phyloP scores from a whole-genome alignment of 2,329 filamentous ascomycete species.

The Lomentospora prolificans region DNA sequence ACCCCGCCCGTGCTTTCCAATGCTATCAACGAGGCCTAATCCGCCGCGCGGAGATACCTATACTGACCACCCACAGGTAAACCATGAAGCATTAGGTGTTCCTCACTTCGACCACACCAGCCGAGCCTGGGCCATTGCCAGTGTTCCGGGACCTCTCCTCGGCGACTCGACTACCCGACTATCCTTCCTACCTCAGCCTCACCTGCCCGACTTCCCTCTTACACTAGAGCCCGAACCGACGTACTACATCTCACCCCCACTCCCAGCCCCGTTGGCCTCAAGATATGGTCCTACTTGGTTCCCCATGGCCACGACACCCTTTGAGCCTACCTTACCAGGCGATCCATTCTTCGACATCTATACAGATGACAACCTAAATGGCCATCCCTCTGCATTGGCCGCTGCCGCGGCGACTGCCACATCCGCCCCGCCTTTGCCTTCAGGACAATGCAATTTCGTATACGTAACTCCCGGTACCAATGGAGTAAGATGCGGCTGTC shows the following conservation, averaged over 20 bases:
- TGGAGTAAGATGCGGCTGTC: slow-evolving; percentile 47
- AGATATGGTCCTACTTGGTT: slow-evolving; percentile 4
- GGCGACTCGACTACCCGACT: not conserved
- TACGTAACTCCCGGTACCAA: slow-evolving; percentile 41
- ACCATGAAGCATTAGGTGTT: slow-evolving; percentile 5
- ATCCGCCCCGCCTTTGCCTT: slow-evolving; percentile 29
- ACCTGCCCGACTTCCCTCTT: not conserved
- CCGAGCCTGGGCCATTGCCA: slow-evolving; percentile 2
- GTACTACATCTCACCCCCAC: not conserved
- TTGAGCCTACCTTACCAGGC: slow-evolving; percentile 32
- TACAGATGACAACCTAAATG: slow-evolving; percentile 27
- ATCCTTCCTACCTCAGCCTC: not conserved
- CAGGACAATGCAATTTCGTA: slow-evolving; percentile 48
- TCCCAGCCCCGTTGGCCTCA: not conserved
- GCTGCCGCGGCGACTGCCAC: slow-evolving; percentile 17
- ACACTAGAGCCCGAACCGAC: not conserved
- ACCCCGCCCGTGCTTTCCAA: not conserved
- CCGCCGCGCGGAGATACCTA: not conserved
- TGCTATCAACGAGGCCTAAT: not conserved
- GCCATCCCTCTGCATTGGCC: slow-evolving; percentile 9
- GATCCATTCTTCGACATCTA: slow-evolving; percentile 46
- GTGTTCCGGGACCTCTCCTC: not conserved
- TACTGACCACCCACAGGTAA: slow-evolving; percentile 2
- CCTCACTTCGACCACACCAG: not conserved
- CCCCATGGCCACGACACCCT: slow-evolving; percentile 43